Base-by-base conservation (phyloP, 768 basidiomycete genomes). In the Lyophyllum shimeji region DNA sequence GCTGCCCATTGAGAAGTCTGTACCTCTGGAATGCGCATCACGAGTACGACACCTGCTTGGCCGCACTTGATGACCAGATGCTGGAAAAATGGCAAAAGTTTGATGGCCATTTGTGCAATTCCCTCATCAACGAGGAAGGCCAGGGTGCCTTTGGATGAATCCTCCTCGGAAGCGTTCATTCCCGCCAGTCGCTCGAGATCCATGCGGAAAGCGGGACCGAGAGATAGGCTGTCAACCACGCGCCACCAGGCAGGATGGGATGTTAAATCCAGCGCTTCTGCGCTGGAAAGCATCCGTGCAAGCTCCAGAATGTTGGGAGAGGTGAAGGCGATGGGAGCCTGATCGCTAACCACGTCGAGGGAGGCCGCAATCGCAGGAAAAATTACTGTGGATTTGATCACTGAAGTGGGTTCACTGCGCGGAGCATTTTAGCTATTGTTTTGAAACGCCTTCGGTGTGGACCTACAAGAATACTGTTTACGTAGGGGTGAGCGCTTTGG, bases 231-330 rank as follows among this genome's bases (percentile, higher is more conserved):
- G 66, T 93, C 82, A 52, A 93, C 72, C 12, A 71, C 73, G 11
- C 65, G 68, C 90, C 91, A 95, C 84, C 87, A 90, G 6, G 63
- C 61, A 3, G 75, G 69, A 55, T 82, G 78, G 2, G 82, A 74
- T 48, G 80, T 82, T 6, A 89, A 68, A 54, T 79, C 77, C 42
- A 73, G 69, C 1, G 71, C 68, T 15, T 80, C 79, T 12, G 76
- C 67, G 46, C 70, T 69, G 7, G 80, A 80, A 47, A 79, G 69
- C 55, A 91, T 69, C 25, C 82, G 74, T 33, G 71, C 60, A 9
- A 98, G 79, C 69, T 99, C 97, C 21, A 89, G 71, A 24, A 87
- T 67, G 70, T 99, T 99, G 0, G 97, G 97, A 0, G 95, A 89
- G 45, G 85, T 80, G 62, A 85, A 92, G 2, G 85, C 74, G 45